Conservation (phyloP, 1,284 basidiomycete genomes). For the Exobasidium rhododendri region DNA sequence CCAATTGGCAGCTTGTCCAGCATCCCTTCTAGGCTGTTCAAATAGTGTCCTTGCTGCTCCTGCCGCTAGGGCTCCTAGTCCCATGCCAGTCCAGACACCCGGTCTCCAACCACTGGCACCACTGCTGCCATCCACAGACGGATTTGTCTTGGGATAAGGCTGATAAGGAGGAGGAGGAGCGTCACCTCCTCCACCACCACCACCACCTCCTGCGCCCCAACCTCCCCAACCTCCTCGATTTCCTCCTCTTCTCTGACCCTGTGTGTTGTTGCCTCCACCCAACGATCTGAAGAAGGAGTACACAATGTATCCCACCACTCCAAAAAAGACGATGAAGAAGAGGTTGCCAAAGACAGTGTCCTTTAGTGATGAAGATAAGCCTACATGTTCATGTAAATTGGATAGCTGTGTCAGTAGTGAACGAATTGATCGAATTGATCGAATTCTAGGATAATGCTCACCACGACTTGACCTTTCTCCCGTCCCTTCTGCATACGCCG, state of each 20-base stretch:
- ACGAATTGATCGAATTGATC: no score
- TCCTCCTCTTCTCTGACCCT: background rate
- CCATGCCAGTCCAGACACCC: constrained; percentile 43
- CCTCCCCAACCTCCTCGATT: constrained; percentile 1
- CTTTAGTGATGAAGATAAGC: background rate
- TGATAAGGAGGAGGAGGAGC: constrained; percentile 76
- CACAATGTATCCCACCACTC: constrained; percentile 12
- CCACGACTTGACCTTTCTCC: background rate
- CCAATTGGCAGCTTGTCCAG: background rate
- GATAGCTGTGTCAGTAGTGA: no score
- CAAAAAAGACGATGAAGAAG: background rate
- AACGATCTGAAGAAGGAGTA: constrained; percentile 22
- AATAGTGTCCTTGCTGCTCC: constrained; percentile 14
- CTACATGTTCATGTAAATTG: background rate
- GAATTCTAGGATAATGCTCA: no score
- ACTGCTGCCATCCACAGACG: constrained; percentile 3
- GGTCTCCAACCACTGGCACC: constrained; percentile 24
- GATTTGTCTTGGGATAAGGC: constrained; percentile 66
- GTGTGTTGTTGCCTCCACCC: background rate
- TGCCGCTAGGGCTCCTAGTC: constrained; percentile 26
- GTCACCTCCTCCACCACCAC: constrained; percentile 39
- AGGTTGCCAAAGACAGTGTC: background rate
- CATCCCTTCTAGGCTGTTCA: background rate
- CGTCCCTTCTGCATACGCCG: constrained; percentile 16
- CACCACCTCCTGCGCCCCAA: constrained; percentile 36